Conservation (phyloP, 2,329 filamentous ascomycete species). For the Xylariaceae sp. region DNA sequence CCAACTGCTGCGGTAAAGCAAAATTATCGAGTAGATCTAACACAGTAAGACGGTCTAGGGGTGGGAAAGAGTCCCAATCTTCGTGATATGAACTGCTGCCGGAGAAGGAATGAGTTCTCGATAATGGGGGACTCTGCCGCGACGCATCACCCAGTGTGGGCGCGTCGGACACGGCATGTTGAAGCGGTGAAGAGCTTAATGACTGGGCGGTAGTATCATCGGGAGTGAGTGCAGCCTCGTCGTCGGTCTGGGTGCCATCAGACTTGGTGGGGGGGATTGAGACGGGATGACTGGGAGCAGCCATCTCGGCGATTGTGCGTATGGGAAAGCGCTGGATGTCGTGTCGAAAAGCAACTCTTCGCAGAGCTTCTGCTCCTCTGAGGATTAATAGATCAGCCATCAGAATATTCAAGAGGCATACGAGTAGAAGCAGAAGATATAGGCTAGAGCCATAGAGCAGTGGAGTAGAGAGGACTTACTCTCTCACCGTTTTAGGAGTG, state of each 20-base stretch:
- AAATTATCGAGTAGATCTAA: conserved; percentile 96
- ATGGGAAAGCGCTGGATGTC: conserved; percentile 44
- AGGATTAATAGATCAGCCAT: conserved; percentile 53
- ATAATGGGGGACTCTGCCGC: conserved; percentile 63
- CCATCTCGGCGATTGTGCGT: conserved; percentile 51
- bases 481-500: no score
- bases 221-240: conserved; percentile 50
- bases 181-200: conserved; percentile 50
- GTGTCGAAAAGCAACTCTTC: conserved; percentile 49
- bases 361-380: conserved; percentile 48
- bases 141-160: conserved; percentile 55
- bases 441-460: background rate
- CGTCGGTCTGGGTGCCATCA: conserved; percentile 49
- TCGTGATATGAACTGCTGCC: conserved; percentile 84
- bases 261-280: conserved; percentile 46
- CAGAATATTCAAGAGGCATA: conserved; percentile 4
- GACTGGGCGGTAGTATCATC: conserved; percentile 51
- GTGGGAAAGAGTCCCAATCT: conserved; percentile 85
- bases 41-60: conserved; percentile 85
- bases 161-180: conserved; percentile 54
- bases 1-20: conserved; percentile 85
- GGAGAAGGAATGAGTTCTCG: conserved; percentile 82
- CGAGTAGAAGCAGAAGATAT: background rate
- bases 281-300: conserved; percentile 43
- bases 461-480: background rate